Evolutionary conservation across 768 basidiomycete species (phyloP), one percentile per base, ranked within the genome.

Genomic region (Rhizopogon roseolus): DNA sequence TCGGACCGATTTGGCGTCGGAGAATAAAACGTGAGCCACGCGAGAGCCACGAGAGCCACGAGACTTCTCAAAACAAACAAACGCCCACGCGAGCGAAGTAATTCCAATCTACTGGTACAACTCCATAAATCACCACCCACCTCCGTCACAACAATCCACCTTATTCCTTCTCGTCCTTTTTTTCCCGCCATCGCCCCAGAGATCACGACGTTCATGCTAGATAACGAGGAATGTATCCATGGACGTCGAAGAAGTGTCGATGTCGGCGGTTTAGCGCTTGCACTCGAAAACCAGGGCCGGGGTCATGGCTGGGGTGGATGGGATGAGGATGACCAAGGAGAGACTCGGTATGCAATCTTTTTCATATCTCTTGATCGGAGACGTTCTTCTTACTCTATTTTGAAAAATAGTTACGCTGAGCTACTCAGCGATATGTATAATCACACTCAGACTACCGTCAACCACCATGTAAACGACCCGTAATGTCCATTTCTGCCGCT

Each of bases 231-330:
- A 36, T 59, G 50, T 29, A 45, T 54, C 44, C 64, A 66, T 41
- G 70, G 64, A 37, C 71, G 81, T 54, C 76, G 93, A 50, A 75
- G 90, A 44, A 93, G 90, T 65, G 92, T 94, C 53, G 94, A 98
- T 69, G 80, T 91, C 41, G 94, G 94, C 11, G 94, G 93, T 32
- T 79, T 98, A 54, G 83, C 86, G 54, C 84, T 93, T 46, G 92
- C 93, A 0, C 80, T 89, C 48, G 76, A 73, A 54, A 81, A 80
- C 59, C 73, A 68, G 44, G 81, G 80, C 41, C 73, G 80, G 55
- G 86, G 90, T 27, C 80, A 82, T 62, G 88, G 88, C 37, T 88
- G 90, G 87, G 78, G 84, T 39, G 76, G 81, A 41, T 75, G 80
- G 76, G 79, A 79, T 45, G 73, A 80, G 66, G 63, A 71, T 48